phyloP scores from a whole-genome alignment of 306 rosid genomes.

The Herpetospermum pedunculosum region DNA sequence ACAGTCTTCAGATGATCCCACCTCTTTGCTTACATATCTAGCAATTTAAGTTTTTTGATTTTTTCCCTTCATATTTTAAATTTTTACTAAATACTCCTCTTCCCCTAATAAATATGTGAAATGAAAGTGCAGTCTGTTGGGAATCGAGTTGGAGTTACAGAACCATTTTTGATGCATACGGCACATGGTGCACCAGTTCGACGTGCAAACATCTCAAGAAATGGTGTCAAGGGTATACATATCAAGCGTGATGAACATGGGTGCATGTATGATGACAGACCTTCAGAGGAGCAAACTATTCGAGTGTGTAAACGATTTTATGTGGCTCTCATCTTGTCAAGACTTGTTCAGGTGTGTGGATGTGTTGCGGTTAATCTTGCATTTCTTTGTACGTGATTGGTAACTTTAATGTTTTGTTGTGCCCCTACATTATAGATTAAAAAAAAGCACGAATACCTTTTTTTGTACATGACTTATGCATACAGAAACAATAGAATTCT shows the following conservation, averaged over 20 bases:
- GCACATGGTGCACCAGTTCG: conserved; percentile 89
- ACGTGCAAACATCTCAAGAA: conserved; percentile 38
- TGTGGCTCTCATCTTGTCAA: conserved; percentile 89
- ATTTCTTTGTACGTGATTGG: conserved; percentile 7
- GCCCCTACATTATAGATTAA: not conserved
- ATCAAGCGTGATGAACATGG: conserved; percentile 31
- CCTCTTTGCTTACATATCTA: not conserved
- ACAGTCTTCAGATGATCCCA: not conserved
- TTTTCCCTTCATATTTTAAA: not conserved
- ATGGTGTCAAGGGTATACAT: conserved; percentile 26
- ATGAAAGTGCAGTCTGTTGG: conserved; percentile 69
- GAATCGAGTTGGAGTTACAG: conserved; percentile 81
- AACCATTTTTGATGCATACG: conserved; percentile 89
- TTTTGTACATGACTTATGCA: not conserved
- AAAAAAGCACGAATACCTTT: not conserved
- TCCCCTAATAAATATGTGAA: not conserved
- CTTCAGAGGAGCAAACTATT: conserved; percentile 57
- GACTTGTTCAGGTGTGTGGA: conserved; percentile 70
- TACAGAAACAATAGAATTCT: not conserved
- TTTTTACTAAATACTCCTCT: not conserved
- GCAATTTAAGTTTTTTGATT: not conserved
- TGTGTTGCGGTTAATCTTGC: not conserved
- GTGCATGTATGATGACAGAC: conserved; percentile 20
- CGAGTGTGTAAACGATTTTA: conserved; percentile 89
- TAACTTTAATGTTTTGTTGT: not conserved